phyloP scores from a whole-genome alignment of 1,284 basidiomycete genomes.

The Ganoderma lucidum region DNA sequence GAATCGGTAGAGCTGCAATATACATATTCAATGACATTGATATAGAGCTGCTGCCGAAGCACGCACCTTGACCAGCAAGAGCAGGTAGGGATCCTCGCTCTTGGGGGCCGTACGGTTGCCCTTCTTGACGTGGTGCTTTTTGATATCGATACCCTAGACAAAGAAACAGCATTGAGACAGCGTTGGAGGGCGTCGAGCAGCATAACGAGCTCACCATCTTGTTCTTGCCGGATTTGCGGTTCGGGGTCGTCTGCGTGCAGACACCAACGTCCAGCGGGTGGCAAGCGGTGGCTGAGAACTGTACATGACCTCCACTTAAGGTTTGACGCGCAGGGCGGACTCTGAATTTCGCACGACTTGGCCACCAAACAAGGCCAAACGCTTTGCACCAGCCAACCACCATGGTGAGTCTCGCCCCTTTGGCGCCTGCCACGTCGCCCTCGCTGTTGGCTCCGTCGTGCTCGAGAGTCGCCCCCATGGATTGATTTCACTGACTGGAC shows the following conservation, averaged over 20 bases:
- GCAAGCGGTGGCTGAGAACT: slow-evolving; percentile 56
- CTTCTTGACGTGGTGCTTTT: slow-evolving; percentile 99
- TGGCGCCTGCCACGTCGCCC: slow-evolving; percentile 26
- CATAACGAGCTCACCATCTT: slow-evolving; percentile 79
- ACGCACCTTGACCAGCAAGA: slow-evolving; percentile 95
- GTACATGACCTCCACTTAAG: slow-evolving; percentile 51
- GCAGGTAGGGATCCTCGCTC: slow-evolving; percentile 99
- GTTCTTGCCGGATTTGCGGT: slow-evolving; percentile 61
- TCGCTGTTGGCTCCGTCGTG: not conserved
- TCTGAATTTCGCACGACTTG: slow-evolving; percentile 30
- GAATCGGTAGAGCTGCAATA: slow-evolving; percentile 93
- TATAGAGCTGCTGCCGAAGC: not conserved
- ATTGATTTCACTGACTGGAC: not conserved
- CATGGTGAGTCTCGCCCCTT: slow-evolving; percentile 63
- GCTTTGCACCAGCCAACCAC: slow-evolving; percentile 45
- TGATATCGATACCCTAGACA: slow-evolving; percentile 95
- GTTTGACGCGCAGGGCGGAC: slow-evolving; percentile 41
- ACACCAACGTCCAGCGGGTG: slow-evolving; percentile 27
- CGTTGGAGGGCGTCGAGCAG: slow-evolving; percentile 28
- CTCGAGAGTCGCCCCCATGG: slow-evolving; percentile 10
- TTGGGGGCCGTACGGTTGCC: slow-evolving; percentile 94
- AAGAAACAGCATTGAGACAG: slow-evolving; percentile 18
- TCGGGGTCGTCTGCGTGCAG: slow-evolving; percentile 39
- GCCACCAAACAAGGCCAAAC: slow-evolving; percentile 42
- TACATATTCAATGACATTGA: not conserved